These are phyloP conservation scores for Clonostachys solani DNA, from an alignment of 2,329 filamentous ascomycete species.

Conservation along the genomic window DNA sequence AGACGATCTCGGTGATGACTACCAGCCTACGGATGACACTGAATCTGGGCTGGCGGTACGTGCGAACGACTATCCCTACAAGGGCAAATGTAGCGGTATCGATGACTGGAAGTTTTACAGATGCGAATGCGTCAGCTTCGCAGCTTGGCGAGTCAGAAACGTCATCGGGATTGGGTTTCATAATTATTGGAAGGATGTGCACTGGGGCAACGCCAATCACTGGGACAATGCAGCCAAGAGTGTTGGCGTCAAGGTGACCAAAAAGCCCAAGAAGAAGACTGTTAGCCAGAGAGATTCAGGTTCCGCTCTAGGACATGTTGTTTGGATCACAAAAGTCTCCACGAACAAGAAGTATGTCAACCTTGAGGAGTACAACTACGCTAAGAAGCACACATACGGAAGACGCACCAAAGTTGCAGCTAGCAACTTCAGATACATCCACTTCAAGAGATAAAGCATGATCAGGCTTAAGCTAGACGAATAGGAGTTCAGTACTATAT, in stretches of 20 bases:
- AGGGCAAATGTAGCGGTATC: constrained; percentile 6
- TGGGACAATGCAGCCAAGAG: constrained; percentile 10
- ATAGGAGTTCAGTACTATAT: too few species aligned
- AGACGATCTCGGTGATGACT: too few species aligned
- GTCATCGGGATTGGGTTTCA: constrained; percentile 10
- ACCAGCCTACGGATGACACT: too few species aligned
- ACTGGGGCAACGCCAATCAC: constrained; percentile 11
- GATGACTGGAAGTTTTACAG: constrained; percentile 10
- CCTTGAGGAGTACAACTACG: constrained; percentile 12
- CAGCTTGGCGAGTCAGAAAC: constrained; percentile 12
- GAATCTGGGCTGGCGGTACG: too few species aligned
- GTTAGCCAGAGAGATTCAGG: constrained; percentile 9
- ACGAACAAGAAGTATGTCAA: constrained; percentile 5
- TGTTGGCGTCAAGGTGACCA: constrained; percentile 5
- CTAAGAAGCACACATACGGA: constrained; percentile 5
- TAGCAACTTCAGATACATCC: constrained; percentile 10
- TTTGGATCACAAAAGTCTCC: constrained; percentile 8
- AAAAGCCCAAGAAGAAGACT: constrained; percentile 6
- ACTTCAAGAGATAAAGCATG: constrained; percentile 9
- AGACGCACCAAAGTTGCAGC: constrained; percentile 8
- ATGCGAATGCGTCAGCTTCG: constrained; percentile 13
- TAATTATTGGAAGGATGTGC: constrained; percentile 10
- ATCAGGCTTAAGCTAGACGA: too few species aligned
- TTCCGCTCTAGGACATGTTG: constrained; percentile 7
- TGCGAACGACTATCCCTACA: constrained; percentile 12